Base-by-base conservation (phyloP, 148 eudicot genomes). In the Limonium bicolor region DNA sequence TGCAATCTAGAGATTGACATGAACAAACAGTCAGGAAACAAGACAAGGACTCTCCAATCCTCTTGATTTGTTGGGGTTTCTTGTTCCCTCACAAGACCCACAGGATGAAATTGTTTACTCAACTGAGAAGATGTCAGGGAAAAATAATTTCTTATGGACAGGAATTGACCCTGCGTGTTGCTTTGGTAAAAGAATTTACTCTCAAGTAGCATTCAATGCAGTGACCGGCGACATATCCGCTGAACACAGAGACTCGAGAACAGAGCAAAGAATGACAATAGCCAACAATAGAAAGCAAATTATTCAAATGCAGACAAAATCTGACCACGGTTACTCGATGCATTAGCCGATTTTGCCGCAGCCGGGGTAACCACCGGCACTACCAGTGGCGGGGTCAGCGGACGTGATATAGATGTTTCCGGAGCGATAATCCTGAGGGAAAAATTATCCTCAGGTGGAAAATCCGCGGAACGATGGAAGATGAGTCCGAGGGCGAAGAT, bases 401-500 rank as follows among this genome's bases (percentile, higher is more conserved):
- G 17, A 20, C 4, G 42, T 4, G 42, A 31, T 14, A 12, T 25
- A 7, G 41, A 7, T 13, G 30, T 25, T 0, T 17, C 13, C 1
- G 34, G 18, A 46, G 34, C 25, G 5, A 17, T 13, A 26, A 24
- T 18, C 8, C 20, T 26, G 35, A 17, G 13, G 17, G 55, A 6
- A 19, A 38, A 32, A 8, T 20, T 23, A 19, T 7, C 25, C 38
- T 55, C 53, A 13, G 54, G 31, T 15, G 59, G 40, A 41, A 67
- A 64, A 4, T 17, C 62, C 56, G 50, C 4, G 10, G 67, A 41
- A 41, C 37, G 47, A 13, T 56, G 46, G 40, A 58, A 41, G 20
- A 73, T 66, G 8, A 73, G 43, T 23, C 66, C 29, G 23, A 77
- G 35, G 42, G 57, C 46, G 50, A 77, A 48, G 25, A 39, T 53